Evolutionary conservation across 495 filamentous ascomycete genomes (phyloP).

Genomic region (Xylaria venustula): DNA sequence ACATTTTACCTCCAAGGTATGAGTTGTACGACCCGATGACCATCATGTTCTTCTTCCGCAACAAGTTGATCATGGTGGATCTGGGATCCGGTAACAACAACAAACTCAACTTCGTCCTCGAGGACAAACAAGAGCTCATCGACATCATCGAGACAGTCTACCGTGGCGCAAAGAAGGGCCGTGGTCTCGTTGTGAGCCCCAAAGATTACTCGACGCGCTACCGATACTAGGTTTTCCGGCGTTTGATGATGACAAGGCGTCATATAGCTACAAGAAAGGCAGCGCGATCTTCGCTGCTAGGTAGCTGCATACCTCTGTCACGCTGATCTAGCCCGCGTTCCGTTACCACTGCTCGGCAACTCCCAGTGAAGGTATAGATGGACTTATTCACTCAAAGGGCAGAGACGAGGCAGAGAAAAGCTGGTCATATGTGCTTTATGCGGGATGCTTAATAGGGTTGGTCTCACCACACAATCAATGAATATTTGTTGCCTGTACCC

Average conservation of each 20-base stretch:
- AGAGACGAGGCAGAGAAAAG: too few relatives aligned
- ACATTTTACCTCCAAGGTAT: slow-evolving; percentile 16
- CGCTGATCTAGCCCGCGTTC: not conserved
- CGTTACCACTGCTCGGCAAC: too few relatives aligned
- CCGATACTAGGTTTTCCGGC: slow-evolving; percentile 57
- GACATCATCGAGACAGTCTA: slow-evolving; percentile 99
- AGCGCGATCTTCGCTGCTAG: not conserved
- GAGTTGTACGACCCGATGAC: slow-evolving; percentile 72
- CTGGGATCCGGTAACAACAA: slow-evolving; percentile 99
- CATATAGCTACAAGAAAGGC: not conserved
- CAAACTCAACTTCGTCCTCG: slow-evolving; percentile 86
- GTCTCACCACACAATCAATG: slow-evolving; percentile 20
- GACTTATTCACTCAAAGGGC: too few relatives aligned
- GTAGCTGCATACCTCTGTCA: not conserved
- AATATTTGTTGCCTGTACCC: not conserved
- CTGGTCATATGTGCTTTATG: not conserved
- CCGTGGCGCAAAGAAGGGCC: slow-evolving; percentile 93
- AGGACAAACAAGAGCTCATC: slow-evolving; percentile 98
- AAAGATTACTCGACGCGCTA: slow-evolving; percentile 91
- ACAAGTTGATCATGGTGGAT: slow-evolving; percentile 99
- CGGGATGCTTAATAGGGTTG: slow-evolving; percentile 13
- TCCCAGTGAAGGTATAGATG: too few relatives aligned
- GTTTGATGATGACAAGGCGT: not conserved
- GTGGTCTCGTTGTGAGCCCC: slow-evolving; percentile 92
- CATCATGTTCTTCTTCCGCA: slow-evolving; percentile 93